Percentiles rank a stretch among this genome's conserved stretches.
Evolutionary conservation across 495 filamentous ascomycete genomes (phyloP).

Genomic region (Penicillium ochrochloron): DNA sequence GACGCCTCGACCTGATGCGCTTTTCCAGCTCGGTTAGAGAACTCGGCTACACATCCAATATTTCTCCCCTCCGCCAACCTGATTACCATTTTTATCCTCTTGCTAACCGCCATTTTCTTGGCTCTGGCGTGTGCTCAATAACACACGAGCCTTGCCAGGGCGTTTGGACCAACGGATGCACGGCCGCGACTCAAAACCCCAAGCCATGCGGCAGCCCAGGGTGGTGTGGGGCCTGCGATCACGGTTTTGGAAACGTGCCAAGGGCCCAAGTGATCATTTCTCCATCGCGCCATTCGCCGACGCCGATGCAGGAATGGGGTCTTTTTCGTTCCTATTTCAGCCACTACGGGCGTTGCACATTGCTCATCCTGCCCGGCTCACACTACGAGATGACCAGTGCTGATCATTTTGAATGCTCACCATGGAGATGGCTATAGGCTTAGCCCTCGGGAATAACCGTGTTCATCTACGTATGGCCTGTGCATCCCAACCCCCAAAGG

Average conservation of each 20-base stretch:
- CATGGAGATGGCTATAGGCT: not conserved
- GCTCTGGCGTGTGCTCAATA: slow-evolving; percentile 17
- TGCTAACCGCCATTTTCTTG: slow-evolving; percentile 17
- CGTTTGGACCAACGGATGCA: slow-evolving; percentile 19
- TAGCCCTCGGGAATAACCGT: slow-evolving; percentile 25
- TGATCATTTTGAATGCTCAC: not conserved
- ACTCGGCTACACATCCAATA: slow-evolving; percentile 20
- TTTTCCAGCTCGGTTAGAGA: slow-evolving; percentile 24
- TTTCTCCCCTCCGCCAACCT: not conserved
- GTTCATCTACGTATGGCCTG: slow-evolving; percentile 12
- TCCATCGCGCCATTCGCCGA: slow-evolving; percentile 20
- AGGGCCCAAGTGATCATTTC: slow-evolving; percentile 16
- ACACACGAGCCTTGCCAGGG: slow-evolving; percentile 19
- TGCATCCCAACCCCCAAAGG: slow-evolving; percentile 9
- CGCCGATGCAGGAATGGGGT: slow-evolving; percentile 10
- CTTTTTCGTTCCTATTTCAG: slow-evolving; percentile 4
- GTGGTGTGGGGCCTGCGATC: slow-evolving; percentile 19
- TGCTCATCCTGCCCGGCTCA: not conserved
- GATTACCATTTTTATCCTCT: not conserved
- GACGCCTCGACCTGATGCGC: slow-evolving; percentile 14
- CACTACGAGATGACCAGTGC: not conserved
- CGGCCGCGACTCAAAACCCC: slow-evolving; percentile 21
- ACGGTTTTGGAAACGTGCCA: slow-evolving; percentile 19
- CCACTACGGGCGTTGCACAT: not conserved
- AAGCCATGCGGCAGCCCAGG: slow-evolving; percentile 15